These are phyloP conservation scores for Amoebophrya sp. DNA, from an alignment of 169 alveolate genomes.

Conservation along the genomic window DNA sequence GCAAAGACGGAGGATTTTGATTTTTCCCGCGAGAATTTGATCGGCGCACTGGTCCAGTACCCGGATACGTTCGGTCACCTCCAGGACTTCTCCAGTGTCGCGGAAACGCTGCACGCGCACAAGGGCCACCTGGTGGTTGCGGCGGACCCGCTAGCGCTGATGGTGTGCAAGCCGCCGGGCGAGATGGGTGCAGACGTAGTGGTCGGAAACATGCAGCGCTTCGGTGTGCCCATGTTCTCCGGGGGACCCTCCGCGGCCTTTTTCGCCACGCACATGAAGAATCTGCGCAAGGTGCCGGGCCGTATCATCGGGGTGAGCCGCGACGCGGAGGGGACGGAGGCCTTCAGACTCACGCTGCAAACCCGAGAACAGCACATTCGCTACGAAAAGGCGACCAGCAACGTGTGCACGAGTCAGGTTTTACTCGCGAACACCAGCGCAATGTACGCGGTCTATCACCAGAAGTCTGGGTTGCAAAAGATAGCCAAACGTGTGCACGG, in stretches of 20 bases:
- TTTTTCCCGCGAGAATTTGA: constrained; percentile 53
- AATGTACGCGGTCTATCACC: constrained; percentile 67
- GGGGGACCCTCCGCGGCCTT: constrained; percentile 85
- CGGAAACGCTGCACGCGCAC: constrained; percentile 48
- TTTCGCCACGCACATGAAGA: constrained; percentile 61
- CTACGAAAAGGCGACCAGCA: constrained; percentile 73
- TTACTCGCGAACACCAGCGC: constrained; percentile 74
- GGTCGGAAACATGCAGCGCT: constrained; percentile 69
- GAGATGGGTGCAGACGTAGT: constrained; percentile 70
- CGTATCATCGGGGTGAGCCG: constrained; percentile 69
- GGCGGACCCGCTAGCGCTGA: constrained; percentile 61
- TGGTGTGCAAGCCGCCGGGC: constrained; percentile 62
- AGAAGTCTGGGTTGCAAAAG: constrained; percentile 56
- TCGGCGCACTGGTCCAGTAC: constrained; percentile 65
- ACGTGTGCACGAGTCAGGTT: constrained; percentile 82
- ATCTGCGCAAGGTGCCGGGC: constrained; percentile 74
- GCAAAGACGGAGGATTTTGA: constrained; percentile 61
- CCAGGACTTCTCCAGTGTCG: constrained; percentile 57
- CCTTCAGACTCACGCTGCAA: constrained; percentile 72
- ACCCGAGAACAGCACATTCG: constrained; percentile 81
- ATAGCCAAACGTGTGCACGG: constrained; percentile 61
- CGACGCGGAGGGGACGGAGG: constrained; percentile 66
- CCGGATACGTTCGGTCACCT: constrained; percentile 68
- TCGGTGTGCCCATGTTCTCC: constrained; percentile 77
- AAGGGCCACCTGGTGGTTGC: constrained; percentile 58